Conservation (phyloP, 1,139 yeast species). For the Pichia sp. region DNA sequence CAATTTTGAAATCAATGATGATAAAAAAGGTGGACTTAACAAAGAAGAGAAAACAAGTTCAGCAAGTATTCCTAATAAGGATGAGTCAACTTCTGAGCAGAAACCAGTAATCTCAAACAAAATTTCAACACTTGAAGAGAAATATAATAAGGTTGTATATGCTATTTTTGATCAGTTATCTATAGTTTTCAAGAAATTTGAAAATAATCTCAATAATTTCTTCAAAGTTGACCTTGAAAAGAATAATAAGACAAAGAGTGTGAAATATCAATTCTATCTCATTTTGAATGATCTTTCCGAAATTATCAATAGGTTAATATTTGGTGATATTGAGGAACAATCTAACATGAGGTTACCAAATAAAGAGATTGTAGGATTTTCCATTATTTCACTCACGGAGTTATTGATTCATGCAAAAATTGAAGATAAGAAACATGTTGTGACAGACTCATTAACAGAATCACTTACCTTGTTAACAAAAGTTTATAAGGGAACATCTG, state of each 20-base stretch:
- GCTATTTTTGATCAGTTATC: constrained; percentile 6
- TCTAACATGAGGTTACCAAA: constrained; percentile 53
- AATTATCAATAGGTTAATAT: constrained; percentile 26
- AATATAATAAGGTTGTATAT: constrained; percentile 1
- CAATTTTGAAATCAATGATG: constrained; percentile 3
- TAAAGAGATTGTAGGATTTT: constrained; percentile 54
- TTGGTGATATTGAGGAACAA: constrained; percentile 44
- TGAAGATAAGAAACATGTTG: constrained; percentile 52
- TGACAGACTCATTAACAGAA: constrained; percentile 49
- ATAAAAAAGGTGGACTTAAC: neutral
- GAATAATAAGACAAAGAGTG: neutral
- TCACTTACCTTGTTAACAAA: constrained; percentile 51
- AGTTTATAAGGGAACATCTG: constrained; percentile 49
- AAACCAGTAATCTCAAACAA: constrained; percentile 1
- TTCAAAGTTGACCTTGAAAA: neutral
- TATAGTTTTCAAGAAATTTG: constrained; percentile 13
- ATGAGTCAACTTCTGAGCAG: constrained; percentile 2
- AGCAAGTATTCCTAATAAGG: constrained; percentile 6
- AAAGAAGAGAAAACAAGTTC: constrained; percentile 10
- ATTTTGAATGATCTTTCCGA: constrained; percentile 1
- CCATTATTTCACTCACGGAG: constrained; percentile 54
- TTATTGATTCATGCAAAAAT: constrained; percentile 53
- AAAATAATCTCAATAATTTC: constrained; percentile 21
- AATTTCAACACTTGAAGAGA: constrained; percentile 3
- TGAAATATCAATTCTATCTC: constrained; percentile 1